Base-by-base conservation (phyloP, 768 basidiomycete species). In the Tricholoma terreum region DNA sequence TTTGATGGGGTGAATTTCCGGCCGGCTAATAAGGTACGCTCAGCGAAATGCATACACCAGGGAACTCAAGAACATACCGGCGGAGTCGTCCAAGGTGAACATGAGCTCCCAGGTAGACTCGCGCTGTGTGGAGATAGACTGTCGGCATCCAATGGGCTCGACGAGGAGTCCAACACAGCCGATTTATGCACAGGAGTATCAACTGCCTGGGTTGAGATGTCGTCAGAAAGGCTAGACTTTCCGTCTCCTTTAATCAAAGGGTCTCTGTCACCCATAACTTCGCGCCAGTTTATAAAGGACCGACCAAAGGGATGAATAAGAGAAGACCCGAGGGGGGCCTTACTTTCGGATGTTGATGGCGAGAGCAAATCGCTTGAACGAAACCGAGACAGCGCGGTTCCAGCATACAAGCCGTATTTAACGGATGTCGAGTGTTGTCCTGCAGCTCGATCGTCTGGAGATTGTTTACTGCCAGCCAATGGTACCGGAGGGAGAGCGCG, bases 141-240 rank as follows among this genome's bases (percentile, higher is more conserved):
- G 15, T 52, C 42, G 7, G 27, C 27, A 14, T 43, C 36, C 22
- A 31, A 46, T 9, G 50, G 50, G 31, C 35, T 36, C n/a, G 49
- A 27, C 7, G 22, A 10, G 19, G 31, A 15, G 19, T 54, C 59
- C 15, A 54, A 19, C 22, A 19, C 24, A 4, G 38, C 30, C 10
- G 42, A 49, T 9, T 17, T 34, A 24, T 42, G 48, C 27, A 54
- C 22, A 10, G 59, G 59, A 2, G 59, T 57, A 33, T 53, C 52
- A 4, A 54, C 52, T 5, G 59, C 56, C 38, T 57, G 56, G 17
- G 56, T 57, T 8, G 56, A 60, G 15, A 57, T 54, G 8, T 49
- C 55, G 33, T 57, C 56, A 4, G 59, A 60, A 27, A 56, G 46
- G n/a, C 51, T 57, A 24, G 59, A 54, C n/a, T 50, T 31, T 6